Conservation (phyloP, 2,329 filamentous ascomycete genomes). For the Talaromyces sp. region DNA sequence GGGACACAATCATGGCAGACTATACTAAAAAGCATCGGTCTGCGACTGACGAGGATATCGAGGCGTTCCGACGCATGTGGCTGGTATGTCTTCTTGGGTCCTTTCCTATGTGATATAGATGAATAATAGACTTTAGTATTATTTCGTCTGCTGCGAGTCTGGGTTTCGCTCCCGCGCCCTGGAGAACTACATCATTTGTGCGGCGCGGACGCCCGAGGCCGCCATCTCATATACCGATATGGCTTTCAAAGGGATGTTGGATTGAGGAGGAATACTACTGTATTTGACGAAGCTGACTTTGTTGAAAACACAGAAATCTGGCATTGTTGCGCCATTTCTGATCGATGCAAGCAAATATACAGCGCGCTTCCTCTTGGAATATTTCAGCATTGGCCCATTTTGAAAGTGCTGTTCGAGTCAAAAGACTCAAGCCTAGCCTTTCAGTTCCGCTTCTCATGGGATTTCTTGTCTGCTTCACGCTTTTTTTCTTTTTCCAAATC, state of each 20-base stretch:
- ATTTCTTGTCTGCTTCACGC: neutral
- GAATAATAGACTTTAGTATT: conserved; percentile 50
- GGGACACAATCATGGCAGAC: conserved; percentile 56
- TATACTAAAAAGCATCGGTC: conserved; percentile 55
- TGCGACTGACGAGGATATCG: conserved; percentile 49
- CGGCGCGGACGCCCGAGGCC: conserved; percentile 45
- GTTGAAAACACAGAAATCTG: neutral
- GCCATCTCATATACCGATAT: conserved; percentile 12
- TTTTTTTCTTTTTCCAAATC: no score
- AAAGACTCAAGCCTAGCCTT: neutral
- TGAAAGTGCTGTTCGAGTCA: neutral
- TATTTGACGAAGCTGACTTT: neutral
- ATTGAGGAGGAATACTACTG: neutral
- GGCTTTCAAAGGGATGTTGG: neutral
- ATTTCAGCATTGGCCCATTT: neutral
- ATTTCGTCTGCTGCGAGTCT: conserved; percentile 71
- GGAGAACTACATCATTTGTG: conserved; percentile 69
- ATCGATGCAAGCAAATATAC: neutral
- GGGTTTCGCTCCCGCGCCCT: conserved; percentile 54
- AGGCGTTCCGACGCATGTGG: conserved; percentile 69
- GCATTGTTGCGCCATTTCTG: neutral
- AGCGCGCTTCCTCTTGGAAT: neutral
- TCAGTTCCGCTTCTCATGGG: neutral
- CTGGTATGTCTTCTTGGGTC: conserved; percentile 44
- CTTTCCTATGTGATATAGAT: neutral